Evolutionary conservation across 73 alveolate genomes (phyloP).

Genomic region (Paramecium sexaurelia): DNA sequence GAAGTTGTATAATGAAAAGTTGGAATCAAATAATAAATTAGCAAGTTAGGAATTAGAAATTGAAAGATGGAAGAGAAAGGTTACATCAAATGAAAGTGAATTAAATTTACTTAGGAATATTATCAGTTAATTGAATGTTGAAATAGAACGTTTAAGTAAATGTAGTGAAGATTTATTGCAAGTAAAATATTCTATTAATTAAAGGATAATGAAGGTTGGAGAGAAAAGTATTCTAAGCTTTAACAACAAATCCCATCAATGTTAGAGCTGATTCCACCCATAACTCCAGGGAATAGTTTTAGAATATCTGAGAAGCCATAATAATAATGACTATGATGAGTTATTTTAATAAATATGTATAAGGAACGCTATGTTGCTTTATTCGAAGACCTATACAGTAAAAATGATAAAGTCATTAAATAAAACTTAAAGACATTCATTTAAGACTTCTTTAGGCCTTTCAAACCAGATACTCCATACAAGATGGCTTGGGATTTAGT

Average conservation of each 20-base stretch:
- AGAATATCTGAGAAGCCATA: neutral
- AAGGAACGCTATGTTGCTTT: neutral
- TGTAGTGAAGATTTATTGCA: neutral
- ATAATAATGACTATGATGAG: neutral
- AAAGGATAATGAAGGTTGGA: slow-evolving; percentile 31
- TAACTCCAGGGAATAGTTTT: slow-evolving; percentile 9
- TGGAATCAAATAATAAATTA: neutral
- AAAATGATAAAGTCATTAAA: neutral
- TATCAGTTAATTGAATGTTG: neutral
- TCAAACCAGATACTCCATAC: neutral
- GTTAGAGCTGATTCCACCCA: slow-evolving; percentile 26
- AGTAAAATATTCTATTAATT: neutral
- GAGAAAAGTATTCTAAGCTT: neutral
- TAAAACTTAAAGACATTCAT: neutral
- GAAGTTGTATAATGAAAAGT: slow-evolving; percentile 4
- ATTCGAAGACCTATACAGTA: neutral
- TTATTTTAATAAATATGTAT: neutral
- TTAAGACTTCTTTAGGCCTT: neutral
- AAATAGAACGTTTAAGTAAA: slow-evolving; percentile 9
- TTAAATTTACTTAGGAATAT: neutral
- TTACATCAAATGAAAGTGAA: slow-evolving; percentile 14
- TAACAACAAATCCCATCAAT: neutral
- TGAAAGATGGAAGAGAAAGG: slow-evolving; percentile 24
- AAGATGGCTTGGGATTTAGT: slow-evolving; percentile 29
- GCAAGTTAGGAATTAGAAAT: neutral